Percentiles rank a stretch among this genome's conserved stretches.
Conservation (phyloP, 1,284 basidiomycete species). For the Mycosarcoma mackinlayi region DNA sequence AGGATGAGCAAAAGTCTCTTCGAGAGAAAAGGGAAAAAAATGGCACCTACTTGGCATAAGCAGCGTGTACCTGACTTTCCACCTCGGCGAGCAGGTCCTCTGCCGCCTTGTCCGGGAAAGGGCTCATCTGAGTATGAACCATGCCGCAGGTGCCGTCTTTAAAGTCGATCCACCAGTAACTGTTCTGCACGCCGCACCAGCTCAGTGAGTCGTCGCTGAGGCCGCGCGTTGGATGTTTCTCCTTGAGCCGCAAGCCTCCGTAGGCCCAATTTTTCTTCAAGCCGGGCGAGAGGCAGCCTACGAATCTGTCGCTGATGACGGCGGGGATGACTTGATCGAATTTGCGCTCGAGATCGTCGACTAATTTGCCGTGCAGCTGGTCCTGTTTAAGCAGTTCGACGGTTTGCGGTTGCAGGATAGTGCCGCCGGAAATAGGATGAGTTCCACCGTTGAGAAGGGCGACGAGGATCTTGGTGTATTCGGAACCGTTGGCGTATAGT, state of each 20-base stretch:
- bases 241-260: constrained; percentile 17
- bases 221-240: constrained; percentile 22
- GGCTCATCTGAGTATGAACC: constrained; percentile 24
- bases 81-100: constrained; percentile 21
- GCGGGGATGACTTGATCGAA: constrained; percentile 17
- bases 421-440: constrained; percentile 42
- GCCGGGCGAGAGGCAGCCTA: constrained; percentile 16
- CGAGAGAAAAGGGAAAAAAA: too few species aligned
- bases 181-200: constrained; percentile 31
- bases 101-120: constrained; percentile 20
- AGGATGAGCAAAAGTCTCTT: too few species aligned
- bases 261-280: constrained; percentile 26
- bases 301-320: constrained; percentile 16
- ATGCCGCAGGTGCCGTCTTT: constrained; percentile 26
- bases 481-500: constrained; percentile 27
- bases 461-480: constrained; percentile 44
- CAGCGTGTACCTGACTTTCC: constrained; percentile 22
- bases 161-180: constrained; percentile 27
- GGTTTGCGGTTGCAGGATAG: constrained; percentile 53
- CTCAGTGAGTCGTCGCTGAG: constrained; percentile 20
- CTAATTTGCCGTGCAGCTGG: constrained; percentile 30
- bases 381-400: constrained; percentile 45
- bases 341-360: constrained; percentile 12
- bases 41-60: constrained; percentile 13
- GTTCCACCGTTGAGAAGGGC: constrained; percentile 55